These are phyloP conservation scores for Neurospora sp. DNA, from an alignment of 495 filamentous ascomycete genomes.

Conservation along the genomic window DNA sequence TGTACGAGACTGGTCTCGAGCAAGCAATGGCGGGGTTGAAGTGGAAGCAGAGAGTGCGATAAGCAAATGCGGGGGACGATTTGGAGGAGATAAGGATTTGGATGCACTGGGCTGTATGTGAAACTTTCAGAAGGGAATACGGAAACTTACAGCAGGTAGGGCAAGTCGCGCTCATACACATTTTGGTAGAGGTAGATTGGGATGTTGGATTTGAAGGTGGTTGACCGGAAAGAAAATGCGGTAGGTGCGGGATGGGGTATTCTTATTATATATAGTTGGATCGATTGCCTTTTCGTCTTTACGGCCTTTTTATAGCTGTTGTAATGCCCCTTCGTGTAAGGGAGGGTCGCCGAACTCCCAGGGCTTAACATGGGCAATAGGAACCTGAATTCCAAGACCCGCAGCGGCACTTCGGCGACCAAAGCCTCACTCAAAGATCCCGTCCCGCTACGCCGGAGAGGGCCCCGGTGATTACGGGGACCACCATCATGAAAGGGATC, in stretches of 20 bases:
- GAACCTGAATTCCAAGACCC: neutral
- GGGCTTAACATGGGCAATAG: neutral
- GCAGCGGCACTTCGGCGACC: neutral
- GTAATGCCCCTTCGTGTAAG: neutral
- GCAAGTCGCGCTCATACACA: conserved; percentile 32
- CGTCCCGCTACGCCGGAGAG: neutral
- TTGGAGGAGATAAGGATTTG: neutral
- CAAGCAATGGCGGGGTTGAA: neutral
- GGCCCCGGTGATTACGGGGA: neutral
- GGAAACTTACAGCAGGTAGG: conserved; percentile 27
- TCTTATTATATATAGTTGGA: neutral
- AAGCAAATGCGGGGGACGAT: neutral
- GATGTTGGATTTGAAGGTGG: neutral
- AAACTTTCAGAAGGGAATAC: neutral
- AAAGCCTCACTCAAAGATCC: neutral
- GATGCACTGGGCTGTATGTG: neutral
- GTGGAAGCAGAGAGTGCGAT: neutral
- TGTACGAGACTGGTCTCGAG: neutral
- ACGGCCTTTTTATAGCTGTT: neutral
- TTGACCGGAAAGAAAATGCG: neutral
- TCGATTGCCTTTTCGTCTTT: neutral
- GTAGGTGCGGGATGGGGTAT: neutral
- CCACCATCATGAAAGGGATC: neutral
- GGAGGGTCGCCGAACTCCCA: neutral
- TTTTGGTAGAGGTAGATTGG: conserved; percentile 8